phyloP scores from a whole-genome alignment of 1,284 basidiomycete species.

The Puccinia triticina region DNA sequence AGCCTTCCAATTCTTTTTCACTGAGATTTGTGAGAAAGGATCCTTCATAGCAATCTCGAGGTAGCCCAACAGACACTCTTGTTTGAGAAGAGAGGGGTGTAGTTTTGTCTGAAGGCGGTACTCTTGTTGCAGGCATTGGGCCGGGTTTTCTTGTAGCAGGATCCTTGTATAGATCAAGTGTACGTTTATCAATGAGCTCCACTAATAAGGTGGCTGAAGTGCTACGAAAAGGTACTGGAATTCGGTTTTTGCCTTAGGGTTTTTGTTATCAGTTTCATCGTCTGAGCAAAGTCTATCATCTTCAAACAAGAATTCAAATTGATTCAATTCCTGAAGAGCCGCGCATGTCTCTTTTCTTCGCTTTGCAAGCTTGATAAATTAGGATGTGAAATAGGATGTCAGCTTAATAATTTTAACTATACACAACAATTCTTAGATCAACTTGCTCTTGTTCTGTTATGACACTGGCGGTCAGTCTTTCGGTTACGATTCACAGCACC shows the following conservation, averaged over 20 bases:
- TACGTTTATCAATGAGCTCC: background rate
- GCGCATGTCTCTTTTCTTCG: background rate
- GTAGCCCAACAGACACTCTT: background rate
- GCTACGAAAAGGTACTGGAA: background rate
- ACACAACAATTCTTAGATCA: background rate
- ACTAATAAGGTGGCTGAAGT: background rate
- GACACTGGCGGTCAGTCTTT: background rate
- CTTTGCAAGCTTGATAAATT: background rate
- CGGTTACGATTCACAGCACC: background rate
- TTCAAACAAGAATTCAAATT: slow-evolving; percentile 2
- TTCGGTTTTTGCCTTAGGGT: background rate
- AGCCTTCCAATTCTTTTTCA: background rate
- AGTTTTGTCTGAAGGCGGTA: background rate
- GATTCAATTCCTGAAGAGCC: background rate
- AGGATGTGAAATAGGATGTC: background rate
- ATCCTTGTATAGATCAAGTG: slow-evolving; percentile 5
- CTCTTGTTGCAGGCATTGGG: background rate
- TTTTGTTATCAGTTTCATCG: background rate
- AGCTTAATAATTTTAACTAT: background rate
- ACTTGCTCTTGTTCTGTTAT: background rate
- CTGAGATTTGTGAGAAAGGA: background rate
- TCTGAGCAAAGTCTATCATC: slow-evolving; percentile 1
- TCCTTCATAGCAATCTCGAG: background rate
- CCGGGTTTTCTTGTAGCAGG: background rate
- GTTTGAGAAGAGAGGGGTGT: background rate